Evolutionary conservation across 345 rosid species (phyloP).

Genomic region (Camelina neglecta): DNA sequence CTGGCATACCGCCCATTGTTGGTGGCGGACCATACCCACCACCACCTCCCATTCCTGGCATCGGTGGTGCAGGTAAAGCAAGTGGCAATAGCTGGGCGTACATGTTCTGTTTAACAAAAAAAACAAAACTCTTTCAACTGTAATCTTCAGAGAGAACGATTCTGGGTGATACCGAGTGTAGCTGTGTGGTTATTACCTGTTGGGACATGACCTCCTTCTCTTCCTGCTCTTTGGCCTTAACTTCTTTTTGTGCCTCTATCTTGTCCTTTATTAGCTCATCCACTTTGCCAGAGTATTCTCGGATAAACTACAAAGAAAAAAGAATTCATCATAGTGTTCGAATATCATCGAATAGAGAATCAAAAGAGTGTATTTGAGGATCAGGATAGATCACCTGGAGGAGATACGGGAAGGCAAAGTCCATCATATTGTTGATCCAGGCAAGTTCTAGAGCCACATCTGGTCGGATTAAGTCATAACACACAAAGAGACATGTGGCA

Average conservation of each 20-base stretch:
- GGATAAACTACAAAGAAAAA: constrained; percentile 59
- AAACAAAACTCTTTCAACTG: neutral
- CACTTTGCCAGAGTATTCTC: constrained; percentile 80
- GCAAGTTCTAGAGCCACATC: constrained; percentile 90
- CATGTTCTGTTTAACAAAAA: constrained; percentile 68
- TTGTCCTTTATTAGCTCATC: constrained; percentile 83
- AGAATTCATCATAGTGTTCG: neutral
- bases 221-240: constrained; percentile 72
- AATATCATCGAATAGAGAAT: neutral
- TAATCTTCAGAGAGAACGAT: neutral
- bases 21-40: constrained; percentile 47
- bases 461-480: constrained; percentile 81
- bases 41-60: constrained; percentile 78
- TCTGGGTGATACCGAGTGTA: neutral
- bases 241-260: constrained; percentile 70
- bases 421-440: constrained; percentile 88
- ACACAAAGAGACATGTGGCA: constrained; percentile 92
- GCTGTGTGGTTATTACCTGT: constrained; percentile 59
- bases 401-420: constrained; percentile 86
- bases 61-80: constrained; percentile 89
- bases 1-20: constrained; percentile 57
- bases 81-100: constrained; percentile 89
- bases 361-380: neutral
- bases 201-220: constrained; percentile 83
- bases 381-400: constrained; percentile 57